Base-by-base conservation (phyloP, 345 rosid species). In the Hibiscus syriacus region DNA sequence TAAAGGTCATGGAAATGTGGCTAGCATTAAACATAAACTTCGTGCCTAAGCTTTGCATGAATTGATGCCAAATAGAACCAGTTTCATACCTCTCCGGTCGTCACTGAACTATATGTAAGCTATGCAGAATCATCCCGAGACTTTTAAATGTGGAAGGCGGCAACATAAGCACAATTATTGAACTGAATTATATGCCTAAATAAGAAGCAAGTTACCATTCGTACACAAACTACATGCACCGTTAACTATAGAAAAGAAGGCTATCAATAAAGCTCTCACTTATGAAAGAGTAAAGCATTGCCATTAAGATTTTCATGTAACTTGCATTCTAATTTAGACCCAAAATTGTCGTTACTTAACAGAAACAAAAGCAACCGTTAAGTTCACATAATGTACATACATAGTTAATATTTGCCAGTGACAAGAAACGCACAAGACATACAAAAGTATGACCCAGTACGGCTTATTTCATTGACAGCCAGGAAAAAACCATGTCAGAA, bases 401-500 rank as follows among this genome's bases (percentile, higher is more conserved):
- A 38, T 46, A 38, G 38, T 43, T 64, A 6, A 64, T 6, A 25
- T 16, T 43, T 43, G 45, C 27, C 19, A 48, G 34, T 13, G 36
- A 27, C 11, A 61, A 65, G 16, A 62, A 26, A 23, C 17, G 10
- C 32, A 20, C 27, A 12, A 39, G 19, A 25, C 26, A 16, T 11
- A 16, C 49, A 43, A 17, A 72, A 32, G 38, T 66, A 67, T 26
- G 56, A 55, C 70, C 48, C 2, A 12, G 38, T 59, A 22, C 64
- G 30, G 50, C 13, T 61, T 50, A 66, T 62, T 34, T 27, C 43
- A 45, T 69, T 66, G 13, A 72, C 70, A 66, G 55, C 32, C 9
- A 57, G 56, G n/a, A 23, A 56, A 66, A 68, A 52, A 46, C 50
- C 69, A 67, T 23, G 74, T 69, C 67, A 73, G 78, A 12, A 46